These are phyloP conservation scores for Pythium aphanidermatum DNA, from an alignment of 352 stramenopile genomes.

Conservation along the genomic window DNA sequence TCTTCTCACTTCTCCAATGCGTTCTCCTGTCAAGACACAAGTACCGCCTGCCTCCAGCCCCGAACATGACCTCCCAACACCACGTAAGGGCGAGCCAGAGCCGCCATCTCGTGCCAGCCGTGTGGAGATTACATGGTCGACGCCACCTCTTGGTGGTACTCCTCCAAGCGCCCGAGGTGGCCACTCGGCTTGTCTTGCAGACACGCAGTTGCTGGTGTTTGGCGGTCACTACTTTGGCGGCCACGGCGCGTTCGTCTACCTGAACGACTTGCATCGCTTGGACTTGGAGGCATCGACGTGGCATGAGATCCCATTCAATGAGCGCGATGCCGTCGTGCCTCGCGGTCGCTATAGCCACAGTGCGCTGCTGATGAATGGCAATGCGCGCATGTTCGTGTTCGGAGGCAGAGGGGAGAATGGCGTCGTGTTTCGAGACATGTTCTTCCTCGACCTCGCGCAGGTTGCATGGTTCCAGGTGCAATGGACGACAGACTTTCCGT, in stretches of 20 bases:
- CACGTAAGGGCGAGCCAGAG: constrained; percentile 1
- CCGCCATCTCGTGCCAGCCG: constrained; percentile 22
- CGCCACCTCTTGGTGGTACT: constrained; percentile 44
- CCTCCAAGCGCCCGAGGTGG: constrained; percentile 54
- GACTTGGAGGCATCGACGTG: constrained; percentile 79
- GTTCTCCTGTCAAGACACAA: constrained; percentile 1
- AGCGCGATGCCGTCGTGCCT: constrained; percentile 41
- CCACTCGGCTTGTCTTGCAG: constrained; percentile 64
- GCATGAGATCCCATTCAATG: constrained; percentile 53
- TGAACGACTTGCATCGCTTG: constrained; percentile 87
- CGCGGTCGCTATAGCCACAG: constrained; percentile 83
- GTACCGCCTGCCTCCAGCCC: neutral
- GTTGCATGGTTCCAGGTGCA: constrained; percentile 85
- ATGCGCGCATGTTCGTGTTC: constrained; percentile 74
- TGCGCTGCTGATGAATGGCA: constrained; percentile 57
- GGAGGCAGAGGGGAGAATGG: constrained; percentile 44
- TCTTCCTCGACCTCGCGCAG: constrained; percentile 79
- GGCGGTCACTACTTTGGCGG: constrained; percentile 86
- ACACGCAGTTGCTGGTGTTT: constrained; percentile 84
- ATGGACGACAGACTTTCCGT: constrained; percentile 76
- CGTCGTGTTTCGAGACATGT: constrained; percentile 77
- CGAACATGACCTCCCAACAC: constrained; percentile 2
- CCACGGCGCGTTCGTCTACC: constrained; percentile 80
- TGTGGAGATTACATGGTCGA: constrained; percentile 58
- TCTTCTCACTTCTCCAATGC: neutral